phyloP scores from a whole-genome alignment of 306 rosid species.

The Nissolia schottii region DNA sequence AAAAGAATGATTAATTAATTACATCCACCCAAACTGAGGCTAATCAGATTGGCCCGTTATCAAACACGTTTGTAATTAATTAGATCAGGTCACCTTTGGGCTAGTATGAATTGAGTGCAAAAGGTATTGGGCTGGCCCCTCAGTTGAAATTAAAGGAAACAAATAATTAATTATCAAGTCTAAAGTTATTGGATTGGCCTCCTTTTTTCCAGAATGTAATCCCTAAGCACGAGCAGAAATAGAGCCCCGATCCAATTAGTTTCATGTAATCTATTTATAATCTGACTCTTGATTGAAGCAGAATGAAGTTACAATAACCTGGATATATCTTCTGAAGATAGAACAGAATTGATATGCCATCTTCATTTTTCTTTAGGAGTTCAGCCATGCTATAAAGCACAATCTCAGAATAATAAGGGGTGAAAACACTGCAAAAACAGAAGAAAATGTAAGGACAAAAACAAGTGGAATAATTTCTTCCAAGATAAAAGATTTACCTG shows the following conservation, averaged over 20 bases:
- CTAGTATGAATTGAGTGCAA: neutral
- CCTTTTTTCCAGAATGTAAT: neutral
- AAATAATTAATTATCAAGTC: no score
- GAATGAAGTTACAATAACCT: slow-evolving; percentile 36
- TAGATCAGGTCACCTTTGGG: neutral
- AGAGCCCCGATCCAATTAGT: neutral
- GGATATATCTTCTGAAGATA: slow-evolving; percentile 92
- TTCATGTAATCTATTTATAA: neutral
- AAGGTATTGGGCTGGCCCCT: neutral
- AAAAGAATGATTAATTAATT: no score
- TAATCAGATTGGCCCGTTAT: neutral
- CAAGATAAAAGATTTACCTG: slow-evolving; percentile 42
- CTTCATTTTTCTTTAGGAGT: slow-evolving; percentile 86
- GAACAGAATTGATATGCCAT: slow-evolving; percentile 85
- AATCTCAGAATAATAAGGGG: slow-evolving; percentile 90
- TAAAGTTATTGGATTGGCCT: neutral
- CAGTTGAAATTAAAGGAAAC: no score
- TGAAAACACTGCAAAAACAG: slow-evolving; percentile 76
- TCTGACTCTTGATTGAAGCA: neutral
- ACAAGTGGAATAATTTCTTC: neutral
- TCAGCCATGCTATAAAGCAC: slow-evolving; percentile 87
- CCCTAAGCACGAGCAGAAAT: neutral
- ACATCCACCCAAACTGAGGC: neutral
- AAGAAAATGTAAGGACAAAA: slow-evolving; percentile 26
- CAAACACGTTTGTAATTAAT: neutral